phyloP scores from a whole-genome alignment of 148 eudicot genomes.

The Cornus kousa region DNA sequence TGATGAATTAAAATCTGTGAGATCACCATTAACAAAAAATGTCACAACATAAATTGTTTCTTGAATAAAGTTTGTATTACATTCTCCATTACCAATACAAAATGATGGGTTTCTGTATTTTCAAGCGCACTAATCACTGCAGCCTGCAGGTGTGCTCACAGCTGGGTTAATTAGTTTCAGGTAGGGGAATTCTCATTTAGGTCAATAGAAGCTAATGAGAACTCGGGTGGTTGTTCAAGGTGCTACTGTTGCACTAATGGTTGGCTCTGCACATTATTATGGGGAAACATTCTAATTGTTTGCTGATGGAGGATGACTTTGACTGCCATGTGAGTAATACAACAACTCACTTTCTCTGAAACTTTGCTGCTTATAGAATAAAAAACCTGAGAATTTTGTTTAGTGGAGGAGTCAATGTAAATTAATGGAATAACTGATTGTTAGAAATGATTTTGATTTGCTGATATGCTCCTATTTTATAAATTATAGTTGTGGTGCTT shows the following conservation, averaged over 20 bases:
- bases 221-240: slow-evolving; percentile 93
- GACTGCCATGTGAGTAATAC: neutral
- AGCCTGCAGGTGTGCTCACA: slow-evolving; percentile 84
- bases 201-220: slow-evolving; percentile 79
- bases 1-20: too few species aligned
- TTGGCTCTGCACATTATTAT: slow-evolving; percentile 74
- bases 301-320: neutral
- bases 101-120: neutral
- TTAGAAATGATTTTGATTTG: too few species aligned
- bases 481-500: too few species aligned
- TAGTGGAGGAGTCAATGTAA: too few species aligned
- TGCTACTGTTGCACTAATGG: slow-evolving; percentile 92
- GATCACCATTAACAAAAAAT: too few species aligned
- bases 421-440: too few species aligned
- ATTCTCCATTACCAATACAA: neutral
- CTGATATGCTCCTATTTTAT: too few species aligned
- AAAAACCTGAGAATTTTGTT: too few species aligned
- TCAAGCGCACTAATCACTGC: slow-evolving; percentile 87
- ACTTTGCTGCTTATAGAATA: too few species aligned
- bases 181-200: slow-evolving; percentile 72
- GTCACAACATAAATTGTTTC: neutral
- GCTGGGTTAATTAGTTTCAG: slow-evolving; percentile 89
- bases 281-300: slow-evolving; percentile 52
- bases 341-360: too few species aligned
- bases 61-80: too few species aligned